phyloP scores from a whole-genome alignment of 306 rosid species.

The Prunus persica region DNA sequence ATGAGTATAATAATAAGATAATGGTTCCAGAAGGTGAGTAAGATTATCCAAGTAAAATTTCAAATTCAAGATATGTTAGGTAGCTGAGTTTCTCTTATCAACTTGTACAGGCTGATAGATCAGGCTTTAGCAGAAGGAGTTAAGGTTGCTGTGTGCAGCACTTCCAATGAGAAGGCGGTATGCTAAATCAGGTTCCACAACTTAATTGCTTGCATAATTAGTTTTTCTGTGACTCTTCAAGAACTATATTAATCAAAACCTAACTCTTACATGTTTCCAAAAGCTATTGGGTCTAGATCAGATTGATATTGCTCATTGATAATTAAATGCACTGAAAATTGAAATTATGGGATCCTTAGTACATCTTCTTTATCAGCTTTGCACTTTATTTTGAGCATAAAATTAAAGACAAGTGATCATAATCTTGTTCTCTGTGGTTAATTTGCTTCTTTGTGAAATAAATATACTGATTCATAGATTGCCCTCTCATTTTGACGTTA shows the following conservation, averaged over 20 bases:
- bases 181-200: constrained; percentile 49
- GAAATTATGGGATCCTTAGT: not conserved
- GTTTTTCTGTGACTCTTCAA: not conserved
- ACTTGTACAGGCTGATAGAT: constrained; percentile 71
- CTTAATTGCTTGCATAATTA: constrained; percentile 22
- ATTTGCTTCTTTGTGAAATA: constrained; percentile 16
- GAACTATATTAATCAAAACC: constrained; percentile 1
- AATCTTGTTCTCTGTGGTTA: constrained; percentile 6
- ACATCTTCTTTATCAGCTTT: constrained; percentile 3
- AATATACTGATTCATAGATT: constrained; percentile 4
- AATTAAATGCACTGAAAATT: not conserved
- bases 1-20: not conserved
- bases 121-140: constrained; percentile 88
- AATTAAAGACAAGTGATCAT: not conserved
- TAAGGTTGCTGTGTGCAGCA: constrained; percentile 96
- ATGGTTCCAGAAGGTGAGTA: not conserved
- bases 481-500: constrained; percentile 7
- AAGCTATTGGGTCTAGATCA: not conserved
- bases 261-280: constrained; percentile 8
- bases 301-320: not conserved
- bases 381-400: not conserved
- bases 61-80: not conserved
- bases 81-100: constrained; percentile 19
- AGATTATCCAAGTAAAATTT: not conserved
- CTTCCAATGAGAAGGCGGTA: constrained; percentile 99